Percentiles rank a stretch among this genome's conserved stretches.
Conservation (phyloP, 208 protist genomes). For the Acanthamoeba rhysodes region DNA sequence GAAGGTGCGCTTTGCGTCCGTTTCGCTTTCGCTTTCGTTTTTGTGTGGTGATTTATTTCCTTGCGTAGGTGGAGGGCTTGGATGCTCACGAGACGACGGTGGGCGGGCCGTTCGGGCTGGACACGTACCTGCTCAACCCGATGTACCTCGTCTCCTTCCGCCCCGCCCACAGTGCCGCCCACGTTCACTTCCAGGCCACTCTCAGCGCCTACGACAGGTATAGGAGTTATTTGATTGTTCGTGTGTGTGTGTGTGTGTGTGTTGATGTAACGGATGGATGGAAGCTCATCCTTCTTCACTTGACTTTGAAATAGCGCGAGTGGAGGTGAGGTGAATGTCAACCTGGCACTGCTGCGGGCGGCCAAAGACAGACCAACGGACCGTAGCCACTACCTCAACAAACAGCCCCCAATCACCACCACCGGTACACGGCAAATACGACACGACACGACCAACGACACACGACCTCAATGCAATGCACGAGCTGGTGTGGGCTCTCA, state of each 20-base stretch:
- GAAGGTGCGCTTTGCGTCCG: background rate
- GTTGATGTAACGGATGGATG: background rate
- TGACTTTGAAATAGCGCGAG: background rate
- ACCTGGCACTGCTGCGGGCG: background rate
- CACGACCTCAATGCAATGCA: too few species aligned
- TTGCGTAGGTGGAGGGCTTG: background rate
- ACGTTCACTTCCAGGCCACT: constrained; percentile 11
- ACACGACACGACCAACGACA: too few species aligned
- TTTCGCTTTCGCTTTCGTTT: background rate
- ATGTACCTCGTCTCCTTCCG: constrained; percentile 53
- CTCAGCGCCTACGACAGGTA: constrained; percentile 4
- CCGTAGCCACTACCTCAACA: background rate
- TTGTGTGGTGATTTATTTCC: too few species aligned
- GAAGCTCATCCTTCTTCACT: background rate
- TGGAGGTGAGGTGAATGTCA: background rate
- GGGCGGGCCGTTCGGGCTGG: background rate
- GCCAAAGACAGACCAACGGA: background rate
- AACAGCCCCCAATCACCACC: background rate
- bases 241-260: background rate
- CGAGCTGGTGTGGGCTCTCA: too few species aligned
- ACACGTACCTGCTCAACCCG: constrained; percentile 57
- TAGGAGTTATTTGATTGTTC: background rate
- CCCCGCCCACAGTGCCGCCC: background rate
- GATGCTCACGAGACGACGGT: background rate
- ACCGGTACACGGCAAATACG: background rate